Base-by-base conservation (phyloP, 257 asterid genomes). In the Cordia subcordata region DNA sequence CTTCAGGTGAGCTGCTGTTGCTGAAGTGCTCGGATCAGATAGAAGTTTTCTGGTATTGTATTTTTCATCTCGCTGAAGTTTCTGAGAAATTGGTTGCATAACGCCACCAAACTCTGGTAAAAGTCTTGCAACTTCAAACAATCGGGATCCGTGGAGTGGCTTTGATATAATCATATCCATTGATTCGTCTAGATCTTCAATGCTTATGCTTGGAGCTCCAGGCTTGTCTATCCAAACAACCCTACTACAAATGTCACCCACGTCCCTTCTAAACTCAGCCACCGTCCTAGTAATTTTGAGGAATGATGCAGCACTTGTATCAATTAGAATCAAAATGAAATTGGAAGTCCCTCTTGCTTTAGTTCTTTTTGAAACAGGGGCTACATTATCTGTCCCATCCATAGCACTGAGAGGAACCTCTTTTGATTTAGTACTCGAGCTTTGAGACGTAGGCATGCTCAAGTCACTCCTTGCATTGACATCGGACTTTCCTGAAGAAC, bases 121-220 rank as follows among this genome's bases (percentile, higher is more conserved):
- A 49, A 88, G 85, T 12, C 58, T 58, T 5, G 84, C 64, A 15
- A 74, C 55, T 35, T 68, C 77, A 58, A 66, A 37, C 63, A 88
- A 61, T n/a, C 90, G 80, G 0, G 96, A 85, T 10, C 96, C 98
- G 46, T 91, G 95, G 8, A 91, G 65, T 1, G 98, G 93, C 67
- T 82, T 84, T 1, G 79, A 67, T 20, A 86, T 45, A 51, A 84
- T 46, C 18, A 84, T 17, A 69, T 92, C 96, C 0, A 74, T 77
- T 4, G 76, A 46, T 62, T 59, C 79, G 16, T 74, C 79, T 13
- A 85, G 72, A n/a, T 82, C 76, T 1, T 57, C 69, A 15, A 76
- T 51, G 21, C 20, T 61, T 4, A 49, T 45, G 57, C 20, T 38
- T 17, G 33, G 42, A 27, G 33, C n/a, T 0, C 67, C 77, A 13